Percentiles rank a stretch among this genome's conserved stretches.
These are phyloP conservation scores for Corymbia citriodora DNA, from an alignment of 441 rosid genomes.

Conservation along the genomic window DNA sequence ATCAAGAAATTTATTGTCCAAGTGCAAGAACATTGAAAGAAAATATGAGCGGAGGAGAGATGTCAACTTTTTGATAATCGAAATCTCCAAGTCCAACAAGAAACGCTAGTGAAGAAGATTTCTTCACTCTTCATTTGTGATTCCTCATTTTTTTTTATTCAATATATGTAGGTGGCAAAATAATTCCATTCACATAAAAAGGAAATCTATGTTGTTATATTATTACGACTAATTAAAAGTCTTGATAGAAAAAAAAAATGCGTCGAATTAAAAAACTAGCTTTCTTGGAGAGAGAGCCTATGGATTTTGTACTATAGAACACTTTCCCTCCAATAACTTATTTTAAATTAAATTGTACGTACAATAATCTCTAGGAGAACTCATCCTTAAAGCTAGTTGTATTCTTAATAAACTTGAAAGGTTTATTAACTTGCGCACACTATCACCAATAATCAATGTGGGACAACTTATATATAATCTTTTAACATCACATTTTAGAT, in stretches of 20 bases:
- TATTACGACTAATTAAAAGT: background rate
- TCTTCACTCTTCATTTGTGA: too few relatives aligned
- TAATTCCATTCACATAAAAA: background rate
- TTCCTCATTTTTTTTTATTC: background rate
- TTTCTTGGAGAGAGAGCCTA: background rate
- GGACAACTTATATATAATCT: too few relatives aligned
- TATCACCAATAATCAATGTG: too few relatives aligned
- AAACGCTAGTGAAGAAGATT: too few relatives aligned
- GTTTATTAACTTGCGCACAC: too few relatives aligned
- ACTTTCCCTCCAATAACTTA: background rate
- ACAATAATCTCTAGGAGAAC: background rate
- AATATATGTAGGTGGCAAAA: background rate
- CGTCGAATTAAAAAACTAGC: background rate
- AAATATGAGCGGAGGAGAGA: too few relatives aligned
- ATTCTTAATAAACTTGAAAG: too few relatives aligned
- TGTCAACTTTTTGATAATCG: too few relatives aligned
- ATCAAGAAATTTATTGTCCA: too few relatives aligned
- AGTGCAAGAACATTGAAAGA: too few relatives aligned
- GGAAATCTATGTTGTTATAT: background rate
- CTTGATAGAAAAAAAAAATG: background rate
- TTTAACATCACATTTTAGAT: too few relatives aligned
- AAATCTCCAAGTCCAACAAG: too few relatives aligned
- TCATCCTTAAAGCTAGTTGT: background rate
- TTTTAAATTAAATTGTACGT: background rate
- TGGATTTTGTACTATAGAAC: background rate